These are phyloP conservation scores for Clavispora vitiphila DNA, from an alignment of 805 yeast genomes.

Conservation along the genomic window DNA sequence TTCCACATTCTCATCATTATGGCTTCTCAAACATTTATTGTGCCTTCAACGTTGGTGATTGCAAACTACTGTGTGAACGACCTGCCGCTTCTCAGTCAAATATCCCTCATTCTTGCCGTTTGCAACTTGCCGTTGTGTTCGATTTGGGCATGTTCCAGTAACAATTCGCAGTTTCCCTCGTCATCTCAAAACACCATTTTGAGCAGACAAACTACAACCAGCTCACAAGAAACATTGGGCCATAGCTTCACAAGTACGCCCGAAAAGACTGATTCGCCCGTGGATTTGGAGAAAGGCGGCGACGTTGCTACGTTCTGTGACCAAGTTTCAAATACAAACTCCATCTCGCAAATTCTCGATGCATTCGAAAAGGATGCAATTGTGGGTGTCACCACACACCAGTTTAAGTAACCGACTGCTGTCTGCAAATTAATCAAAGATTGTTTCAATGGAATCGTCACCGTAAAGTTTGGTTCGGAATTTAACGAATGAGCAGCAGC, in stretches of 20 bases:
- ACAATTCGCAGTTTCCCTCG: constrained; percentile 32
- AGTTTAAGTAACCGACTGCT: background rate
- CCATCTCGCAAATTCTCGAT: constrained; percentile 11
- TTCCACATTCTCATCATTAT: constrained; percentile 77
- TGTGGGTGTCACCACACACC: background rate
- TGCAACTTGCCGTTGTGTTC: constrained; percentile 77
- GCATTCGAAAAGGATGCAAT: constrained; percentile 7
- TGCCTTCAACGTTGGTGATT: constrained; percentile 69
- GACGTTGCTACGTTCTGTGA: background rate
- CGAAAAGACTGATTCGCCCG: background rate
- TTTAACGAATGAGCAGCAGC: too few relatives aligned
- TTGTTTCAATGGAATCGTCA: too few relatives aligned
- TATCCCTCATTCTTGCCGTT: constrained; percentile 60
- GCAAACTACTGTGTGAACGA: constrained; percentile 41
- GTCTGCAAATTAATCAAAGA: too few relatives aligned
- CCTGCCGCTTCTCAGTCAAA: constrained; percentile 39
- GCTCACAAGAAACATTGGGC: background rate
- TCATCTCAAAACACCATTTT: constrained; percentile 15
- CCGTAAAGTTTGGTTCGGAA: too few relatives aligned
- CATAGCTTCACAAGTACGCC: background rate
- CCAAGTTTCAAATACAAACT: constrained; percentile 6
- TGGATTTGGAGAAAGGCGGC: background rate
- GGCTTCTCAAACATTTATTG: constrained; percentile 74
- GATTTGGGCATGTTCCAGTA: constrained; percentile 79
- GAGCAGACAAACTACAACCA: constrained; percentile 6